These are phyloP conservation scores for Lachnellula subtilissima DNA, from an alignment of 2,329 filamentous ascomycete species.

Conservation along the genomic window DNA sequence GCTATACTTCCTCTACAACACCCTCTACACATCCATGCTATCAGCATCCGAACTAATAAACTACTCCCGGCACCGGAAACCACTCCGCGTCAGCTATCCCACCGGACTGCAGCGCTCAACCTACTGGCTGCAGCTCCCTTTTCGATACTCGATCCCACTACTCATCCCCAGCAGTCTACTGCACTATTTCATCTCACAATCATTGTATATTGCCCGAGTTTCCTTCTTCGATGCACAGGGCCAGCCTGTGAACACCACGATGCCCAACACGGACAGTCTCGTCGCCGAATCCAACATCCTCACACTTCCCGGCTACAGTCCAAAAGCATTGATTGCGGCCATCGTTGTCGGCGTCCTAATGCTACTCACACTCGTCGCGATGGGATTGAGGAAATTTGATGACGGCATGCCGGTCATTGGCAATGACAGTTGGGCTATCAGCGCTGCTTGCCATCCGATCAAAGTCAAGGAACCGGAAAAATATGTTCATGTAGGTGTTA, in stretches of 20 bases:
- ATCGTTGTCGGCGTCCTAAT: not conserved
- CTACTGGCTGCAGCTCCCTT: constrained; percentile 34
- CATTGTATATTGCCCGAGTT: constrained; percentile 32
- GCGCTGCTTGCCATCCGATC: constrained; percentile 6
- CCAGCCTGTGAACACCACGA: not conserved
- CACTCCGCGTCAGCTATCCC: constrained; percentile 30
- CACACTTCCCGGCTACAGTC: constrained; percentile 10
- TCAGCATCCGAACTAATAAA: not conserved
- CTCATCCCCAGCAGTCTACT: constrained; percentile 26
- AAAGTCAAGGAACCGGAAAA: not conserved
- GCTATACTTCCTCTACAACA: constrained; percentile 30
- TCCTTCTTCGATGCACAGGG: constrained; percentile 4
- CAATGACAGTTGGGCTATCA: constrained; percentile 4
- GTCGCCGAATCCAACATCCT: not conserved
- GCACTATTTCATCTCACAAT: constrained; percentile 36
- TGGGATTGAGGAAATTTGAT: not conserved
- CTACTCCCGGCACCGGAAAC: constrained; percentile 29
- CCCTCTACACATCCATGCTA: constrained; percentile 13
- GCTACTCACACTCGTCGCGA: not conserved
- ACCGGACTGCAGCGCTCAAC: constrained; percentile 26
- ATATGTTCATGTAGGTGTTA: not conserved
- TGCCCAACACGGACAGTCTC: not conserved
- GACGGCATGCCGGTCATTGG: constrained; percentile 3
- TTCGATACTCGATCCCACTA: constrained; percentile 30
- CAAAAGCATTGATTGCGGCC: constrained; percentile 10